Conservation (phyloP, 2,329 filamentous ascomycete species). For the Beauveria varroae region DNA sequence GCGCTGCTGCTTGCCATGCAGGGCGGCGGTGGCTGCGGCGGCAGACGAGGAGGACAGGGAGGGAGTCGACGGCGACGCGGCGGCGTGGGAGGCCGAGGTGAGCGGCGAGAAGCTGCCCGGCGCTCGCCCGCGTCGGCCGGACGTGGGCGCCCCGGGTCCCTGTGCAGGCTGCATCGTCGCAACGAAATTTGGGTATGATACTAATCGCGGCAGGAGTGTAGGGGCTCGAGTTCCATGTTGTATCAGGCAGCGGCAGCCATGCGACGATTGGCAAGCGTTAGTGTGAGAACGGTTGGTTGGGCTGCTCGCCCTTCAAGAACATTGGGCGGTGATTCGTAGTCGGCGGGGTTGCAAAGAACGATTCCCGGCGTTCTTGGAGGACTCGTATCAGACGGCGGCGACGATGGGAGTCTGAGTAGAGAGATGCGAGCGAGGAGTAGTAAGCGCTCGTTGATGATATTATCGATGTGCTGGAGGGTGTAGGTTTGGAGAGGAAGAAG, state of each 20-base stretch:
- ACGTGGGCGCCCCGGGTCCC: slow-evolving; percentile 19
- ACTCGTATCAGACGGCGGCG: not conserved
- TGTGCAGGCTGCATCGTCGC: slow-evolving; percentile 39
- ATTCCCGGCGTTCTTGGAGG: not conserved
- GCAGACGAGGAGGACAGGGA: slow-evolving; percentile 15
- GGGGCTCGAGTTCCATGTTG: slow-evolving; percentile 1
- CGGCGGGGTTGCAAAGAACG: not conserved
- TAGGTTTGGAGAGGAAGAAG: not conserved
- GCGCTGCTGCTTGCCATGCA: slow-evolving; percentile 14
- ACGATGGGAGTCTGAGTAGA: not conserved
- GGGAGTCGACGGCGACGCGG: slow-evolving; percentile 13
- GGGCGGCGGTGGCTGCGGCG: slow-evolving; percentile 17
- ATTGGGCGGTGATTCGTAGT: not conserved
- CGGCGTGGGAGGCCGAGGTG: slow-evolving; percentile 22
- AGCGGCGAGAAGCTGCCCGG: slow-evolving; percentile 52
- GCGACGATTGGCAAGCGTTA: not conserved
- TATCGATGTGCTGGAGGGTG: not conserved
- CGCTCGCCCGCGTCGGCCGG: slow-evolving; percentile 36
- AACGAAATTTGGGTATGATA: slow-evolving; percentile 18
- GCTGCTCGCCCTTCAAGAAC: not conserved
- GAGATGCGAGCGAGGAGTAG: not conserved
- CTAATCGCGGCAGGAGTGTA: not conserved
- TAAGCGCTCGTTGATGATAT: not conserved
- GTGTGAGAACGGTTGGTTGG: not conserved
- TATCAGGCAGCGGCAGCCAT: not conserved